Evolutionary conservation across 345 rosid genomes (phyloP).

Genomic region (Carallia pectinifolia): DNA sequence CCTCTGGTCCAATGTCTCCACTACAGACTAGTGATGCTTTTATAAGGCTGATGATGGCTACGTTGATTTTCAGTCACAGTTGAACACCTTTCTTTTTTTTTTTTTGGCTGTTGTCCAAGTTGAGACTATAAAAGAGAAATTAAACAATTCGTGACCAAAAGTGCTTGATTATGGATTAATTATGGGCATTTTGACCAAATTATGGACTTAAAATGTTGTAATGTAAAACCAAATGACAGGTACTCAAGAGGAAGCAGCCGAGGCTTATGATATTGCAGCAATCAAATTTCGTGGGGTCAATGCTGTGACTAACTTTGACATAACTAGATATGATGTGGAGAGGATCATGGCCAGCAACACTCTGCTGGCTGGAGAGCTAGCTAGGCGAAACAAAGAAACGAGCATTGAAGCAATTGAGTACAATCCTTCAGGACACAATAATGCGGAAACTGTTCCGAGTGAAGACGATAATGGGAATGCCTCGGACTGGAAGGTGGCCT

Average conservation of each 20-base stretch:
- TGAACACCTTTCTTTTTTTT: conserved; percentile 6
- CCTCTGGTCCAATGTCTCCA: conserved; percentile 29
- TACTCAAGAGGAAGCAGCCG: conserved; percentile 89
- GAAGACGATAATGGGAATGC: conserved; percentile 23
- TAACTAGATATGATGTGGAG: conserved; percentile 66
- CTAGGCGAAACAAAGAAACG: conserved; percentile 49
- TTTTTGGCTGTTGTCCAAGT: conserved; percentile 24
- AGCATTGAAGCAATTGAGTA: conserved; percentile 24
- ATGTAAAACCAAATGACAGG: conserved; percentile 29
- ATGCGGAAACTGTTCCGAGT: conserved; percentile 17
- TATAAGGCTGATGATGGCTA: conserved; percentile 42
- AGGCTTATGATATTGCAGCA: conserved; percentile 77
- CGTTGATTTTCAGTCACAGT: conserved; percentile 18
- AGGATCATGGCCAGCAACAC: conserved; percentile 74
- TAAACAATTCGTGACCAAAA: neutral
- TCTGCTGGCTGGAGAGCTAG: conserved; percentile 65
- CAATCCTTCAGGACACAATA: conserved; percentile 14
- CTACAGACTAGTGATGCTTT: conserved; percentile 39
- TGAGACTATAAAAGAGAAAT: conserved; percentile 1
- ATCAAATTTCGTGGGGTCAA: conserved; percentile 74
- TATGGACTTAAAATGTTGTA: neutral
- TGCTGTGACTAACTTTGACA: conserved; percentile 82
- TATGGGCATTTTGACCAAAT: neutral
- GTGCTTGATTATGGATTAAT: conserved; percentile 4
- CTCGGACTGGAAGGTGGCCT: conserved; percentile 47